These are phyloP conservation scores for Chlorella sorokiniana DNA, from an alignment of 139 green algal genomes.

Conservation along the genomic window DNA sequence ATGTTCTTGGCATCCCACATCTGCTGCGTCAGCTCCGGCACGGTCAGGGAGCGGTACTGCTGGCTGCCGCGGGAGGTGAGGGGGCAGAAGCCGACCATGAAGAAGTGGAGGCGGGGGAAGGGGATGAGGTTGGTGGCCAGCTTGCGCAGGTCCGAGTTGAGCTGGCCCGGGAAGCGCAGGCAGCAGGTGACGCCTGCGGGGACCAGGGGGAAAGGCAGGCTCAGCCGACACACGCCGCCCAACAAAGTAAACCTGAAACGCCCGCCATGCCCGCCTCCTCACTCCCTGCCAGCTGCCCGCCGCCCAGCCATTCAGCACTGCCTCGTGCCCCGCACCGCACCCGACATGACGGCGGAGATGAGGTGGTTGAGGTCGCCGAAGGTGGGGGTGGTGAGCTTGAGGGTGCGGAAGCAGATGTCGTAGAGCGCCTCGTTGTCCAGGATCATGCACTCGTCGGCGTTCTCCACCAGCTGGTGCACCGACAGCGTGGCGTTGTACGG, in stretches of 20 bases:
- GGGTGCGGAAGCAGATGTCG: slow-evolving; percentile 99
- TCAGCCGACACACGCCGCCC: no score
- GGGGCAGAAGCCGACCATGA: slow-evolving; percentile 97
- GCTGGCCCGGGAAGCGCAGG: slow-evolving; percentile 99
- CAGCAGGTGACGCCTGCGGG: slow-evolving; percentile 97
- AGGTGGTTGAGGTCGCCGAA: slow-evolving; percentile 99
- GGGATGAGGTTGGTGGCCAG: slow-evolving; percentile 99
- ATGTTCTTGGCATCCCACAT: slow-evolving; percentile 99
- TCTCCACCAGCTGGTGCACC: slow-evolving; percentile 99
- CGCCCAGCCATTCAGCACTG: no score
- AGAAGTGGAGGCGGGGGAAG: slow-evolving; percentile 99
- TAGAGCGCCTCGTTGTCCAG: slow-evolving; percentile 98
- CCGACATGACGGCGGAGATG: slow-evolving; percentile 99
- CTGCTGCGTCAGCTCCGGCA: slow-evolving; percentile 99
- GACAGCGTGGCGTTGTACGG: slow-evolving; percentile 99
- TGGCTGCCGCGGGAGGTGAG: slow-evolving; percentile 95
- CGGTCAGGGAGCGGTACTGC: slow-evolving; percentile 95
- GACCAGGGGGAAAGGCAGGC: neutral
- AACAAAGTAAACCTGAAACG: no score
- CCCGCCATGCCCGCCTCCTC: no score
- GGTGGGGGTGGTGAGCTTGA: slow-evolving; percentile 98
- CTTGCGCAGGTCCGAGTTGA: slow-evolving; percentile 99
- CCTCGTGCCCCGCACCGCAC: no score
- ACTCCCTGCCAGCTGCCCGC: neutral
- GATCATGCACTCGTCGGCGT: slow-evolving; percentile 99